Evolutionary conservation across 2,329 filamentous ascomycete species (phyloP).

Genomic region (Penicillium fuscoglaucum): DNA sequence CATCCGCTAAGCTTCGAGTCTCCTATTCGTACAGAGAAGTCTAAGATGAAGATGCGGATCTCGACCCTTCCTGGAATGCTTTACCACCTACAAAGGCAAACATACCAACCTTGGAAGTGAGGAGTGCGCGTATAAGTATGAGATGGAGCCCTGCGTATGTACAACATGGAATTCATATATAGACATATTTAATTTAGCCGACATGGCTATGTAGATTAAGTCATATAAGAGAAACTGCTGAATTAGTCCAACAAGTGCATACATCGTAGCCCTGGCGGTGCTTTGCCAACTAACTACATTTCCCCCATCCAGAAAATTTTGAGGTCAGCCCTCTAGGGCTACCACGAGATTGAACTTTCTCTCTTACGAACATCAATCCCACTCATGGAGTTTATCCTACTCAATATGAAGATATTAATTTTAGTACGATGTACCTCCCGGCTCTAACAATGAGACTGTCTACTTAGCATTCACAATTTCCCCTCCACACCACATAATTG

Average conservation of each 20-base stretch:
- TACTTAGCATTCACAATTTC: background rate
- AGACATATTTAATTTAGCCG: background rate
- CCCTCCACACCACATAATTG: background rate
- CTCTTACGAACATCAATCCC: background rate
- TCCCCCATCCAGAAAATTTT: too few relatives aligned
- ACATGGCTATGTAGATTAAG: slow-evolving; percentile 1
- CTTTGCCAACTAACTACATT: background rate
- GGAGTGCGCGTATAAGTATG: background rate
- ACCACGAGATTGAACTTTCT: background rate
- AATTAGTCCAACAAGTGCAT: background rate
- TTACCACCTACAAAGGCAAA: background rate
- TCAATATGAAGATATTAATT: too few relatives aligned
- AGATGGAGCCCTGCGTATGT: background rate
- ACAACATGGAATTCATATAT: background rate
- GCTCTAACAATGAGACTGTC: background rate
- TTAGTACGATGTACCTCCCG: background rate
- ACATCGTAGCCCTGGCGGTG: background rate
- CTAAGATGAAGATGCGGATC: background rate
- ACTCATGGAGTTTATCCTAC: background rate
- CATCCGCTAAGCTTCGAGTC: background rate
- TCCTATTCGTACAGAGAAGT: background rate
- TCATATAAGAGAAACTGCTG: background rate
- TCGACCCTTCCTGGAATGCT: background rate
- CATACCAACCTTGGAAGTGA: background rate
- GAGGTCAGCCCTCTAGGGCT: background rate